Evolutionary conservation across 2,329 filamentous ascomycete species (phyloP).

Genomic region (Cladosporium sp.): DNA sequence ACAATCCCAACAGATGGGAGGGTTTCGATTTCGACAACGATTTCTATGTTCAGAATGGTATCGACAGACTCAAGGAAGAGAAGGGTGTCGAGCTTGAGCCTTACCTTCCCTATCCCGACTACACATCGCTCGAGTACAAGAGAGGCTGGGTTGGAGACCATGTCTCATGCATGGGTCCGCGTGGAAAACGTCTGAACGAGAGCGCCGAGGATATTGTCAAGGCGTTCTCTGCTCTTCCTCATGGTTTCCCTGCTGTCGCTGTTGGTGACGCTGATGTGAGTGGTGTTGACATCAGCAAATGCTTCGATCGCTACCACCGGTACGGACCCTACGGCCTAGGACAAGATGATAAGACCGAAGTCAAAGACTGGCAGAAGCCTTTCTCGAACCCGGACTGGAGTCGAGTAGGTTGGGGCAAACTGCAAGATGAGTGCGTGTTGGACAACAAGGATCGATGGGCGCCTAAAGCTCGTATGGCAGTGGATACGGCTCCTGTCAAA

Average conservation of each 20-base stretch:
- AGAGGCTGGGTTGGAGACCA: conserved; percentile 58
- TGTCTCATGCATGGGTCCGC: conserved; percentile 64
- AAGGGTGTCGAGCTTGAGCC: conserved; percentile 40
- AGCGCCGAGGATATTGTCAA: conserved; percentile 62
- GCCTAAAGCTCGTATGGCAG: conserved; percentile 40
- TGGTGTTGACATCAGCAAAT: conserved; percentile 63
- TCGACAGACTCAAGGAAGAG: conserved; percentile 28
- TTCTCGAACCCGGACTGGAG: conserved; percentile 57
- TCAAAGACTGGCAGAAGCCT: conserved; percentile 38
- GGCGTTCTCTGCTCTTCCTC: conserved; percentile 60
- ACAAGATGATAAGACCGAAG: conserved; percentile 46
- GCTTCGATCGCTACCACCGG: conserved; percentile 60
- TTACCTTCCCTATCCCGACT: conserved; percentile 71
- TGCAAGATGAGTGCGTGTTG: conserved; percentile 66
- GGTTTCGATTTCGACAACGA: conserved; percentile 44
- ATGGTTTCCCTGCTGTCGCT: conserved; percentile 59
- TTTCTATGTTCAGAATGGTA: conserved; percentile 39
- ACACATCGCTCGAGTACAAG: conserved; percentile 64
- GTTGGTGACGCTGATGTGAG: conserved; percentile 65
- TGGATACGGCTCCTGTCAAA: conserved; percentile 27
- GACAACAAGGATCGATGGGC: conserved; percentile 65
- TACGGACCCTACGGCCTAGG: conserved; percentile 59
- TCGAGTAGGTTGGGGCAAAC: conserved; percentile 66
- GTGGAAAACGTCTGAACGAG: conserved; percentile 52
- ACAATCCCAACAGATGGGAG: conserved; percentile 52